Conservation (phyloP, 2,329 filamentous ascomycete genomes). For the Trichoderma sp. region DNA sequence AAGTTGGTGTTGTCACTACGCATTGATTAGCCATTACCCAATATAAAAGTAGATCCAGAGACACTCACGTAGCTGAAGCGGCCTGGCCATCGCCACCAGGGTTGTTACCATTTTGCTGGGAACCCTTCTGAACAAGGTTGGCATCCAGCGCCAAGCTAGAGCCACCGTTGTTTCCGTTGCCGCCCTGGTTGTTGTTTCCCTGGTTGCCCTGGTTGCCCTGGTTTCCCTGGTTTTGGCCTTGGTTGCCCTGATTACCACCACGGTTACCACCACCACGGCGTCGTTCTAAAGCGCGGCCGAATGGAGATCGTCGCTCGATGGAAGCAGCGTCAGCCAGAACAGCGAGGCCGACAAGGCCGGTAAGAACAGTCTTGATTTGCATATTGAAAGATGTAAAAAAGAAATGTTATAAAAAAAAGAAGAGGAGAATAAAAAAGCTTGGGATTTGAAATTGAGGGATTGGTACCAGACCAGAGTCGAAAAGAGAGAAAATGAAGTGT, state of each 20-base stretch:
- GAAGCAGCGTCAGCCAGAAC: slow-evolving; percentile 51
- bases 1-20: slow-evolving; percentile 63
- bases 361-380: slow-evolving; percentile 56
- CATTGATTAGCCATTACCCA: slow-evolving; percentile 46
- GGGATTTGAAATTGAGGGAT: slow-evolving; percentile 40
- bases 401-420: background rate
- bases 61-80: slow-evolving; percentile 56
- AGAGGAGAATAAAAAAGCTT: slow-evolving; percentile 36
- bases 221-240: slow-evolving; percentile 37
- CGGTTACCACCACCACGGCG: slow-evolving; percentile 34
- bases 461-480: slow-evolving; percentile 49
- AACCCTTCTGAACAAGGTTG: slow-evolving; percentile 55
- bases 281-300: slow-evolving; percentile 44
- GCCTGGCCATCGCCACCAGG: slow-evolving; percentile 52
- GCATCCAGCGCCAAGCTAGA: slow-evolving; percentile 45
- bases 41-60: slow-evolving; percentile 41
- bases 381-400: slow-evolving; percentile 46
- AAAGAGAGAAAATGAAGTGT: slow-evolving; percentile 56
- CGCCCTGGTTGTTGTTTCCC: background rate
- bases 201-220: slow-evolving; percentile 32
- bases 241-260: slow-evolving; percentile 30
- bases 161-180: slow-evolving; percentile 26
- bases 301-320: slow-evolving; percentile 45
- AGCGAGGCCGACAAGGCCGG: slow-evolving; percentile 52
- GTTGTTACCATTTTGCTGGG: slow-evolving; percentile 52